These are phyloP conservation scores for Coccomyxa subellipsoidea DNA, from an alignment of 163 green algal genomes.

Conservation along the genomic window DNA sequence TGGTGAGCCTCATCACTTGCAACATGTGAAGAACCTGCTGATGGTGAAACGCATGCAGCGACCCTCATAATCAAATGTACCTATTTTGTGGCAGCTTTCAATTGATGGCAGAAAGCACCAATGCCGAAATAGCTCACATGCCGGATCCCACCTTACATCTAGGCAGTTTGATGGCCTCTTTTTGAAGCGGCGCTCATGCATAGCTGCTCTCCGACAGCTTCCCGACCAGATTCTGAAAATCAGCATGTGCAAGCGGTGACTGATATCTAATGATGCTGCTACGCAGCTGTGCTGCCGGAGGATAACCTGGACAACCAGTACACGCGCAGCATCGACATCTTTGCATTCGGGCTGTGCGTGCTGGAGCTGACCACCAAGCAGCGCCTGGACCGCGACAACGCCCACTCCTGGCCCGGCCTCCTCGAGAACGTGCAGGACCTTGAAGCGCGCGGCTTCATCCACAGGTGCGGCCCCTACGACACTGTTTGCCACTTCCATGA, in stretches of 20 bases:
- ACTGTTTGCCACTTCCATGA: background rate
- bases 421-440: conserved; percentile 57
- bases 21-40: no score
- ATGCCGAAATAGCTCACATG: no score
- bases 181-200: no score
- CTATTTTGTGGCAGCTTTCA: no score
- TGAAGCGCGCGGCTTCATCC: conserved; percentile 37
- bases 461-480: conserved; percentile 3
- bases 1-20: conserved; percentile 48
- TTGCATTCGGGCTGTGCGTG: conserved; percentile 87
- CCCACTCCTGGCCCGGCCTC: conserved; percentile 42
- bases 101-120: no score
- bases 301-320: conserved; percentile 51
- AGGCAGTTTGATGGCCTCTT: no score
- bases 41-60: no score
- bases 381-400: conserved; percentile 49
- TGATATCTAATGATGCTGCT: background rate
- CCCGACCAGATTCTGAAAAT: no score
- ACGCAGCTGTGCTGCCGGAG: conserved; percentile 47
- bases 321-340: conserved; percentile 74
- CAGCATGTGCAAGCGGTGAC: background rate
- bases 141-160: no score
- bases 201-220: no score
- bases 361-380: conserved; percentile 86
- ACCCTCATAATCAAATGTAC: no score